Evolutionary conservation across 495 filamentous ascomycete genomes (phyloP), one percentile per base, ranked within the genome.

Genomic region (Xeromyces bisporus): DNA sequence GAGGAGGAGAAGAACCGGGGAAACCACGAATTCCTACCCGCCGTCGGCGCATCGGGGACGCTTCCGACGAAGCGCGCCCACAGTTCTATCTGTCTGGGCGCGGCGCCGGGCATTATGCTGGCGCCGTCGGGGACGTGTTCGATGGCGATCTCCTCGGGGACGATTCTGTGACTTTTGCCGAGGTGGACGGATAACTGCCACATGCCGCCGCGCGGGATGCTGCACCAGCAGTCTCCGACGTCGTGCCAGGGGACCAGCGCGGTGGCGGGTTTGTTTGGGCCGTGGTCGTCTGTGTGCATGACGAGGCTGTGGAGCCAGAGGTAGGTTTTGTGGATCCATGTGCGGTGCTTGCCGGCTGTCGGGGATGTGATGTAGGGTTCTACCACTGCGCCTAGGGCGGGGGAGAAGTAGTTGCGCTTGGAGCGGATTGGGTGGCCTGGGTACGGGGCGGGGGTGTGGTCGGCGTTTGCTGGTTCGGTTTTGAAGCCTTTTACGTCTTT

Each of bases 201-300:
- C 25, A 53, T 48, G 3, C 58, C 59, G 13, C 48, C 26, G 6
- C 47, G 46, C 11, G 50, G 48, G 15, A 45, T 44, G 20, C 42
- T 52, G 36, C 63, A 69, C 60, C 59, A 67, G 36, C 59, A 57
- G 18, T 67, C 63, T n/a, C 55, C 58, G 4, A 47, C 34, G 15
- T 65, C 63, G 8, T 56, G 37, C 63, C 63, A 66, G 1, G 50
- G 33, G 2, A 33, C 28, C 10, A 64, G 41, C 11, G 59, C 62
- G 14, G 48, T 35, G 2, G 45, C 25, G 1, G 56, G 50, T 1
- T 41, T 39, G 12, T 43, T 42, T 9, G 40, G 37, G 18, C 15
- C 17, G 6, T 34, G 42, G 26, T 29, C 16, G n/a, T 31, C 18
- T 4, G 18, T 20, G 6, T 7, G 13, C 13, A 8, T 15, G 12